Conservation (phyloP, 2,329 filamentous ascomycete species). For the Alternaria conjuncta region DNA sequence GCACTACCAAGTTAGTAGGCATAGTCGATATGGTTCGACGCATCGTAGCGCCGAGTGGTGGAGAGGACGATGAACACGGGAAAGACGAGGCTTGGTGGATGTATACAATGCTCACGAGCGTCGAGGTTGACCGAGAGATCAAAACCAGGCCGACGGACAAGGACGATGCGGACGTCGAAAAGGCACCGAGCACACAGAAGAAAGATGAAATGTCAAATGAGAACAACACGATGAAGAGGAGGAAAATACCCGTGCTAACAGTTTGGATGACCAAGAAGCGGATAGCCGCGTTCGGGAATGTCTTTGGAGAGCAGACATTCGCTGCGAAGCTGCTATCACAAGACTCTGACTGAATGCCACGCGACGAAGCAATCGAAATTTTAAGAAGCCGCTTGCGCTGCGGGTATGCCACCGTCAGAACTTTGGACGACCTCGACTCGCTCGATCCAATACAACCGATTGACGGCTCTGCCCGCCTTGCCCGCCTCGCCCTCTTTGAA, state of each 20-base stretch:
- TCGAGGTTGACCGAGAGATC: constrained; percentile 10
- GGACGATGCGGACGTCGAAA: neutral
- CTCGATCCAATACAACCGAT: neutral
- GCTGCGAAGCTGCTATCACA: constrained; percentile 4
- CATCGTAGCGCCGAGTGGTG: constrained; percentile 10
- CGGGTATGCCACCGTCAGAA: neutral
- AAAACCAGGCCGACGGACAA: neutral
- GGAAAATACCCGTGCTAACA: constrained; percentile 24
- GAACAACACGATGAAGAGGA: constrained; percentile 3
- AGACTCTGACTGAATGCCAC: constrained; percentile 2
- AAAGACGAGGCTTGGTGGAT: constrained; percentile 20
- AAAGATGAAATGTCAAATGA: constrained; percentile 5
- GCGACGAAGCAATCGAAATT: neutral
- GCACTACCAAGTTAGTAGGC: constrained; percentile 26
- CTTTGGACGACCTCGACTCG: neutral
- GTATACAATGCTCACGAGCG: constrained; percentile 25
- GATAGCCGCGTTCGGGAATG: constrained; percentile 20
- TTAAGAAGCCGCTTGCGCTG: neutral
- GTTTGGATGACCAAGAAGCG: constrained; percentile 28
- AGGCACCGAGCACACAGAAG: neutral
- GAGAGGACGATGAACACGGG: neutral
- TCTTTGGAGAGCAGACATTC: constrained; percentile 28
- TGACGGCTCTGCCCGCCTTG: neutral
- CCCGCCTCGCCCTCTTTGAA: neutral
- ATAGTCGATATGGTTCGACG: constrained; percentile 29